Percentiles rank a stretch among this genome's conserved stretches.
Evolutionary conservation across 1,284 basidiomycete species (phyloP).

Genomic region (Marasmius tenuissimus): DNA sequence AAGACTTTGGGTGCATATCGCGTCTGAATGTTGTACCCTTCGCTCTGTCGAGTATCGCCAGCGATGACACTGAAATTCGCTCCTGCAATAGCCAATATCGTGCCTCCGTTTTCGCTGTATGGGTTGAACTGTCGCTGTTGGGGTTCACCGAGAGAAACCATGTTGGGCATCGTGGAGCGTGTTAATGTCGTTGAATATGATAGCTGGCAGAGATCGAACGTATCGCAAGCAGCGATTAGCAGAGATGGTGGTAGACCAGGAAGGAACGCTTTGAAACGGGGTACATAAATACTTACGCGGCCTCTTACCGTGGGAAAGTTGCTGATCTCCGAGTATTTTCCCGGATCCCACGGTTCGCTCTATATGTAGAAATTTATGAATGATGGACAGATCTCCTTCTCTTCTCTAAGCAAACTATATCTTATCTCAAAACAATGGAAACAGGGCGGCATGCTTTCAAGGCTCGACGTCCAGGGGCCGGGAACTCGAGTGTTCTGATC

Average conservation of each 20-base stretch:
- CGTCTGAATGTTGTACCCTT: slow-evolving; percentile 94
- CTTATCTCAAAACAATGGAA: too few species aligned
- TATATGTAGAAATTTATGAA: not conserved
- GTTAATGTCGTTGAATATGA: not conserved
- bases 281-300: not conserved
- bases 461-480: too few species aligned
- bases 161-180: slow-evolving; percentile 23
- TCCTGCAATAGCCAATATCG: slow-evolving; percentile 93
- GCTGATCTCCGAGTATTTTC: not conserved
- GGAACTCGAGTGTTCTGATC: too few species aligned
- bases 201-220: not conserved
- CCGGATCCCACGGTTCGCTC: not conserved
- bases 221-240: not conserved
- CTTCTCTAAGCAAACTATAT: too few species aligned
- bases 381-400: too few species aligned
- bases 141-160: slow-evolving; percentile 42
- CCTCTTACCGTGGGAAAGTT: not conserved
- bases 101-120: slow-evolving; percentile 90
- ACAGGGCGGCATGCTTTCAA: too few species aligned
- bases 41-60: slow-evolving; percentile 92
- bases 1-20: slow-evolving; percentile 94
- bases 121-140: slow-evolving; percentile 78
- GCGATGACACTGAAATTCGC: slow-evolving; percentile 91
- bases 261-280: not conserved
- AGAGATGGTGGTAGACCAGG: not conserved